phyloP scores from a whole-genome alignment of 352 stramenopile species.

The Phytophthora palmivora region DNA sequence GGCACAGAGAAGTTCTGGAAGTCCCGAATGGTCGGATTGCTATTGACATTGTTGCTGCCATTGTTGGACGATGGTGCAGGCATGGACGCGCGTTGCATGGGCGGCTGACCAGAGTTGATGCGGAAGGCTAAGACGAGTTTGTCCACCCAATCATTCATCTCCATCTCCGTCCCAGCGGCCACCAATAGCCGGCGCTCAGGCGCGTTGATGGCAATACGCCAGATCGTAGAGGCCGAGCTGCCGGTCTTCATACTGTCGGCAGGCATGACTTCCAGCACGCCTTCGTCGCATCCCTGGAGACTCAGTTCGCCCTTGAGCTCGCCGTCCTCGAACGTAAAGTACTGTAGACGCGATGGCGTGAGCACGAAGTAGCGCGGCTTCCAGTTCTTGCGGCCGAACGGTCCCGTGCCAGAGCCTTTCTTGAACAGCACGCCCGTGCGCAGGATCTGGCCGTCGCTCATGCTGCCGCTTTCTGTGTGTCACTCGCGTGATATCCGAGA shows the following conservation, averaged over 20 bases:
- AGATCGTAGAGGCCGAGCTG: slow-evolving; percentile 77
- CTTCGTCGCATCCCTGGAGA: slow-evolving; percentile 64
- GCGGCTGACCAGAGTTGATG: slow-evolving; percentile 54
- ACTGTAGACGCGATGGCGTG: slow-evolving; percentile 61
- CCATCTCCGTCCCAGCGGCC: slow-evolving; percentile 75
- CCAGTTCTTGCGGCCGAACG: slow-evolving; percentile 81
- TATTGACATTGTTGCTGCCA: slow-evolving; percentile 15
- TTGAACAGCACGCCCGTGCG: slow-evolving; percentile 87
- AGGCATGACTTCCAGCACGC: slow-evolving; percentile 82
- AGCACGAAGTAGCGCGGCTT: slow-evolving; percentile 86
- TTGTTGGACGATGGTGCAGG: slow-evolving; percentile 26
- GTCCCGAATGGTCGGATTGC: slow-evolving; percentile 57
- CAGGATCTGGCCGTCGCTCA: slow-evolving; percentile 60
- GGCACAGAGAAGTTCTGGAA: slow-evolving; percentile 85
- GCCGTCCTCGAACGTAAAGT: slow-evolving; percentile 85
- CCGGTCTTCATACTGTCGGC: slow-evolving; percentile 78
- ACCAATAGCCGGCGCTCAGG: slow-evolving; percentile 66
- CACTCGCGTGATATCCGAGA: slow-evolving; percentile 19
- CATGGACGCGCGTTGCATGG: slow-evolving; percentile 38
- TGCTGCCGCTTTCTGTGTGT: slow-evolving; percentile 14
- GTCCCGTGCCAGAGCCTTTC: slow-evolving; percentile 67
- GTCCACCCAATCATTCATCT: slow-evolving; percentile 89
- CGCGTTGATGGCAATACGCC: slow-evolving; percentile 78
- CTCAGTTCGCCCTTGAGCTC: slow-evolving; percentile 78
- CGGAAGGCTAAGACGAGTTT: slow-evolving; percentile 75